Evolutionary conservation across 1,139 yeast species (phyloP).

Genomic region (Pichia sorboxylosa): DNA sequence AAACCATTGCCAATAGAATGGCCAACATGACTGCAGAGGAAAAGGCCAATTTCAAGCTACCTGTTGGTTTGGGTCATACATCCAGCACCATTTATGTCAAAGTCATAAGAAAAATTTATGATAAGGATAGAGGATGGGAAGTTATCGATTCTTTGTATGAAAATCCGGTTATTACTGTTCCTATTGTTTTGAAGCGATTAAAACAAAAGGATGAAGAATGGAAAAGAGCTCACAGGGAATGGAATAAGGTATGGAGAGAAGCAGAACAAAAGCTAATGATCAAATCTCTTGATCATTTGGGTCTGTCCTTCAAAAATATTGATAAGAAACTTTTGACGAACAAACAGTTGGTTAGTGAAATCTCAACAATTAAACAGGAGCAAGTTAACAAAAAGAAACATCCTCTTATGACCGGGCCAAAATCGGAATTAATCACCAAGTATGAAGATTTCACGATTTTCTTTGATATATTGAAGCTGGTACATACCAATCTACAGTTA

Average conservation of each 20-base stretch:
- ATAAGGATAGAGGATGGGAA: slow-evolving; percentile 89
- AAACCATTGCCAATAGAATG: slow-evolving; percentile 88
- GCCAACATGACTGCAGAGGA: slow-evolving; percentile 91
- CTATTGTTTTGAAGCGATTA: slow-evolving; percentile 78
- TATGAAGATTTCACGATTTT: slow-evolving; percentile 60
- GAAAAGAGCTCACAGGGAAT: slow-evolving; percentile 96
- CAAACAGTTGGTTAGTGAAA: slow-evolving; percentile 81
- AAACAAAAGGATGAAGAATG: slow-evolving; percentile 98
- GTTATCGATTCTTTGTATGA: slow-evolving; percentile 93
- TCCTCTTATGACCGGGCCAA: slow-evolving; percentile 79
- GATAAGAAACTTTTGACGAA: slow-evolving; percentile 88
- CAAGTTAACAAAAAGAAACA: slow-evolving; percentile 69
- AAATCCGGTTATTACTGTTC: slow-evolving; percentile 90
- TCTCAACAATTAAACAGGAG: slow-evolving; percentile 84
- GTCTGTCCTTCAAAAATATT: slow-evolving; percentile 90
- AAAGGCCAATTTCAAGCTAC: slow-evolving; percentile 72
- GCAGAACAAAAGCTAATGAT: slow-evolving; percentile 90
- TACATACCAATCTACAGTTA: slow-evolving; percentile 57
- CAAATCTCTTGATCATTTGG: slow-evolving; percentile 89
- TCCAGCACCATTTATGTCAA: slow-evolving; percentile 86
- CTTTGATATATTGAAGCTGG: slow-evolving; percentile 60
- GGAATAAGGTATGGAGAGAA: slow-evolving; percentile 99
- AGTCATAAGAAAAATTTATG: slow-evolving; percentile 84
- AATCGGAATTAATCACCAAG: slow-evolving; percentile 62
- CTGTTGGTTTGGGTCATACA: slow-evolving; percentile 88